phyloP scores from a whole-genome alignment of 371 early-diverging fungal species.

The Dichotomocladium elegans region DNA sequence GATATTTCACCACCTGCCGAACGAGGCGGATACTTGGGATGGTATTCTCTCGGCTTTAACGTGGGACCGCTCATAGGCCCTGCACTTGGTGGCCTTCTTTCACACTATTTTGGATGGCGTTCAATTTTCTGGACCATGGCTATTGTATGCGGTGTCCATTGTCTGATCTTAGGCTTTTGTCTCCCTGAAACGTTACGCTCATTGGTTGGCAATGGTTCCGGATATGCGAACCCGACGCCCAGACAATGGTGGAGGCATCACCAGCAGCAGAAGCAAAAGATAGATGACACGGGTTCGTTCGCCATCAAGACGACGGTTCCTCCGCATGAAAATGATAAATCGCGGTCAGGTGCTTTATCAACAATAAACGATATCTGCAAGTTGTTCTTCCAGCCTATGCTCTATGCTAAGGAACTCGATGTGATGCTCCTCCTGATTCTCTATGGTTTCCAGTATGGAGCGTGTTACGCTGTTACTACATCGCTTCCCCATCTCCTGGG shows the following conservation, averaged over 20 bases:
- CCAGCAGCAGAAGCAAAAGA: neutral
- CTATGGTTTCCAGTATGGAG: slow-evolving; percentile 31
- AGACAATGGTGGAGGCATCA: slow-evolving; percentile 19
- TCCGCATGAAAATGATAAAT: neutral
- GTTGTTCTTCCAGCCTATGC: slow-evolving; percentile 18
- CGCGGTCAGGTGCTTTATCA: too few relatives aligned
- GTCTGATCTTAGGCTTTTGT: slow-evolving; percentile 14
- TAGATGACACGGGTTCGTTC: neutral
- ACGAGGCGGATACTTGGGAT: slow-evolving; percentile 17
- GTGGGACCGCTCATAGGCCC: slow-evolving; percentile 17
- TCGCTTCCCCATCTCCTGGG: slow-evolving; percentile 23
- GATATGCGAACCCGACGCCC: slow-evolving; percentile 40
- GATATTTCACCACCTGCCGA: slow-evolving; percentile 13
- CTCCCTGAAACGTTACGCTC: slow-evolving; percentile 44
- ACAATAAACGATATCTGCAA: neutral
- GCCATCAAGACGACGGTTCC: neutral
- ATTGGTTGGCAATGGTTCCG: slow-evolving; percentile 42
- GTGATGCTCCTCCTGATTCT: slow-evolving; percentile 20
- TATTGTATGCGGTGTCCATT: slow-evolving; percentile 14
- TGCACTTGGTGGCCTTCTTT: slow-evolving; percentile 16
- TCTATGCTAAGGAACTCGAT: slow-evolving; percentile 32
- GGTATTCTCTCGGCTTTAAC: slow-evolving; percentile 13
- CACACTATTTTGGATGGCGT: slow-evolving; percentile 19
- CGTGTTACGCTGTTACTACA: slow-evolving; percentile 27
- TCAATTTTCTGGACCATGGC: slow-evolving; percentile 37